Evolutionary conservation across 2,329 filamentous ascomycete genomes (phyloP).

Genomic region (Clonostachys rhizophaga): DNA sequence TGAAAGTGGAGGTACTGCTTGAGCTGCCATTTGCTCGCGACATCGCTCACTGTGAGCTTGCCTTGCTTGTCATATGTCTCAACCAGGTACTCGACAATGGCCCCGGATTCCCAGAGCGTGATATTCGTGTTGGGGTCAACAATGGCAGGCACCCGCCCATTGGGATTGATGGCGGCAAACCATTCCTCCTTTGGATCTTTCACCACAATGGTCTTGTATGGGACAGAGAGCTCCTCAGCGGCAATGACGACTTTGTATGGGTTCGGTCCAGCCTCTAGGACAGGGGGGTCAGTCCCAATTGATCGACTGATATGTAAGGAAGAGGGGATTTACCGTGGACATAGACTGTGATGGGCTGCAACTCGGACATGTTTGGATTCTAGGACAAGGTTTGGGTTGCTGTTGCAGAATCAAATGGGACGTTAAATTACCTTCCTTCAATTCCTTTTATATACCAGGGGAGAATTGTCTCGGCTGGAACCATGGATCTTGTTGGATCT

Average conservation of each 20-base stretch:
- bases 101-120: slow-evolving; percentile 15
- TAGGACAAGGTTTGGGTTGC: no score
- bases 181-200: slow-evolving; percentile 14
- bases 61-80: slow-evolving; percentile 20
- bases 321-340: slow-evolving; percentile 3
- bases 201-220: slow-evolving; percentile 19
- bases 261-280: slow-evolving; percentile 16
- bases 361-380: slow-evolving; percentile 1
- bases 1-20: slow-evolving; percentile 31
- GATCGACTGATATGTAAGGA: not conserved
- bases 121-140: slow-evolving; percentile 25
- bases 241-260: slow-evolving; percentile 23
- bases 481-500: no score
- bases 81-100: slow-evolving; percentile 21
- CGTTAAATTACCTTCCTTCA: no score
- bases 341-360: slow-evolving; percentile 10
- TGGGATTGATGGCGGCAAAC: slow-evolving; percentile 21
- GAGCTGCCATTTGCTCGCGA: slow-evolving; percentile 16
- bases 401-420: no score
- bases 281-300: not conserved
- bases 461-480: no score
- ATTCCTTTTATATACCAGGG: no score
- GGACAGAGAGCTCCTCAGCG: slow-evolving; percentile 28
- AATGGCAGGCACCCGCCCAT: slow-evolving; percentile 24
- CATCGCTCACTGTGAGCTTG: slow-evolving; percentile 9